These are phyloP conservation scores for Candolleomyces efflorescens DNA, from an alignment of 768 basidiomycete species.

Conservation along the genomic window DNA sequence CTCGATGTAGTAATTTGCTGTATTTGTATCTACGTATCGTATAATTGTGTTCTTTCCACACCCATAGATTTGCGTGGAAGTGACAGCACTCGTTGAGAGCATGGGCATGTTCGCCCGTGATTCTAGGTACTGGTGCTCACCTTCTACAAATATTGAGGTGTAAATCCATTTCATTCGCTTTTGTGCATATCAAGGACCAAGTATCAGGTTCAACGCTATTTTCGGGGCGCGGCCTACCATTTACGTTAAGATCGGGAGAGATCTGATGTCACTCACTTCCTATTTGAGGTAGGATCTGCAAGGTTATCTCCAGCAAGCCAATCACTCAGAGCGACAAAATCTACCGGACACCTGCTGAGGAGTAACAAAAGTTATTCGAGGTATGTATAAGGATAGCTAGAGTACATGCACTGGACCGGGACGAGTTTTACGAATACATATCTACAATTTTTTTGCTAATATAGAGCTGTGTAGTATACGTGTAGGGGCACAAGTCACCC, in stretches of 20 bases:
- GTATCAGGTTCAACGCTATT: too few species aligned
- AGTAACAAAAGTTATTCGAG: too few species aligned
- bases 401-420: neutral
- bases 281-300: neutral
- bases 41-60: neutral
- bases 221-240: neutral
- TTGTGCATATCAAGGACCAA: too few species aligned
- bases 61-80: neutral
- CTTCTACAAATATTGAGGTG: too few species aligned
- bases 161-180: too few species aligned
- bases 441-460: neutral
- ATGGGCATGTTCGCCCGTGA: too few species aligned
- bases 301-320: neutral
- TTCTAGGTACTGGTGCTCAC: too few species aligned
- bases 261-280: neutral
- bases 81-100: too few species aligned
- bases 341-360: neutral
- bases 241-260: neutral
- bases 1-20: neutral
- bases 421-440: neutral
- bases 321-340: neutral
- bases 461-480: too few species aligned
- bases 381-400: neutral
- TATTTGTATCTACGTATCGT: neutral
- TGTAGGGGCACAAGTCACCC: too few species aligned